Percentiles rank a stretch among this genome's conserved stretches.
Conservation (phyloP, 2,329 filamentous ascomycete genomes). For the Onygenales sp. region DNA sequence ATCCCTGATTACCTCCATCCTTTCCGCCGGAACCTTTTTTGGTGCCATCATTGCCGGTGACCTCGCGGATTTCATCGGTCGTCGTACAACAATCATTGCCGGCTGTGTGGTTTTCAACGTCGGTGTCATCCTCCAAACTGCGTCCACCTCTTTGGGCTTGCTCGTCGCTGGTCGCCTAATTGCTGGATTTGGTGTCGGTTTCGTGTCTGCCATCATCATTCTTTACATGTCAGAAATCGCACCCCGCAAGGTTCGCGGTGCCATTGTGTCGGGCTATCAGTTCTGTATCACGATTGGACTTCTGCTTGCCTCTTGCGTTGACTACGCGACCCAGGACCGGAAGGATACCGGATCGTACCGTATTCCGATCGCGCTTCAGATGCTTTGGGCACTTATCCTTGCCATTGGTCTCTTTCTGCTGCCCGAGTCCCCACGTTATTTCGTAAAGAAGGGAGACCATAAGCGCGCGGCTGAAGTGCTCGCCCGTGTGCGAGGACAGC, state of each 20-base stretch:
- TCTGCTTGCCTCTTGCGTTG: conserved; percentile 62
- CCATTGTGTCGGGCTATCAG: conserved; percentile 73
- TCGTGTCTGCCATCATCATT: conserved; percentile 70
- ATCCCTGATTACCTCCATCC: conserved; percentile 63
- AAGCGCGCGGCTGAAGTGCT: conserved; percentile 55
- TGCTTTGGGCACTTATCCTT: conserved; percentile 70
- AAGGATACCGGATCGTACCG: conserved; percentile 61
- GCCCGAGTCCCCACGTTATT: conserved; percentile 79
- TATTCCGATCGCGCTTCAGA: conserved; percentile 72
- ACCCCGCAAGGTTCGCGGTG: conserved; percentile 65
- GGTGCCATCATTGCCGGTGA: conserved; percentile 70
- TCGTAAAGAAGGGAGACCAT: conserved; percentile 65
- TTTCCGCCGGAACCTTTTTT: conserved; percentile 70
- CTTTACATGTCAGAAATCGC: conserved; percentile 79
- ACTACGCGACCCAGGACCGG: conserved; percentile 59
- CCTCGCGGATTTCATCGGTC: conserved; percentile 62
- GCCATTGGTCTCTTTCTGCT: conserved; percentile 62
- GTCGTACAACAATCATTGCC: conserved; percentile 54
- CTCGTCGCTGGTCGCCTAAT: conserved; percentile 66
- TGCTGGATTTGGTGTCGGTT: conserved; percentile 69
- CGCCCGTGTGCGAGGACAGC: conserved; percentile 63
- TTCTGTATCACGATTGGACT: conserved; percentile 76
- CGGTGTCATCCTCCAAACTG: conserved; percentile 59
- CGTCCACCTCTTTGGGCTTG: conserved; percentile 44
- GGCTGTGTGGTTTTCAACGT: conserved; percentile 63